Base-by-base conservation (phyloP, 169 alveolate species). In the Eimeria sp. region DNA sequence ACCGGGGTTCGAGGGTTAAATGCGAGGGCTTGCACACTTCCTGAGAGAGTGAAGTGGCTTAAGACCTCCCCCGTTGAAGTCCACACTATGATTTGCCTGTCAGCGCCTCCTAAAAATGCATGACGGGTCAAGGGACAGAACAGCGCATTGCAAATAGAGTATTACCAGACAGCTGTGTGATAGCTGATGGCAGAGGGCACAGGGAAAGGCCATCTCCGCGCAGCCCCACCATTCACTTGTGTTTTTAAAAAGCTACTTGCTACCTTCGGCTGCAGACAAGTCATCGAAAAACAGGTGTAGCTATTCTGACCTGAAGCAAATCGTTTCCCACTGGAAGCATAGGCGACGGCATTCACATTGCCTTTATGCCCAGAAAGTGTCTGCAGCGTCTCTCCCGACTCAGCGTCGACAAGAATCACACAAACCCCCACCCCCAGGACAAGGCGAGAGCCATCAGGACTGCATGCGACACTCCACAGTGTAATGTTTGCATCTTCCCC, bases 231-330 rank as follows among this genome's bases (percentile, higher is more conserved):
- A 66, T 66, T 10, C 3, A 10, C 20, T 27, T 66, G 58, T 46
- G 60, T 25, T 18, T 80, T 49, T 4, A 49, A 25, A 80, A 25
- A n/a, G 60, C 72, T 27, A 40, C 25, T 37, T 11, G n/a, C 52
- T 46, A 27, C 66, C 43, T 30, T 80, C 58, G 14, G 85, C 27
- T 30, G 4, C 85, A 37, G 58, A 2, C 56, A 43, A 25, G n/a
- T 25, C n/a, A 74, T 6, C 33, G 30, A 33, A 1, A 27, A 76
- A 33, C 58, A 40, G 25, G 54, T 72, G 54, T 23, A 27, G 58
- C 89, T 97, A 91, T 97, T 96, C 95, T 97, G 98, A 49, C 99
- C 99, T 56, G 99, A 97, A 49, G 99, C 99, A 94, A 98, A 98
- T 62, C 95, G 96, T 87, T 98, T 96, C 23, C 99, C 99, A 95